Evolutionary conservation across 192 early-diverging fungal species (phyloP).

Genomic region (Haplosporangium gracile): DNA sequence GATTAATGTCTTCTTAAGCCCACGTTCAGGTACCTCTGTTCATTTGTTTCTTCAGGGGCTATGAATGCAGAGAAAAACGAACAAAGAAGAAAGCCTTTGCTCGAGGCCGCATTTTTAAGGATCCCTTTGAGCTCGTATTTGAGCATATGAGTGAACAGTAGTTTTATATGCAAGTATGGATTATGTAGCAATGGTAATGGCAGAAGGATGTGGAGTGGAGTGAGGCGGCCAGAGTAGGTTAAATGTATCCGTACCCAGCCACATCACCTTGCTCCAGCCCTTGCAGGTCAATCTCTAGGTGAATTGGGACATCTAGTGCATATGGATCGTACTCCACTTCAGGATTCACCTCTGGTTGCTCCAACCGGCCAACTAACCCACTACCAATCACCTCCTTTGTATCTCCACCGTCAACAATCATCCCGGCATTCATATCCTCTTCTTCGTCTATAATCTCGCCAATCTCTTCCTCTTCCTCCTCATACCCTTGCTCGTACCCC

Average conservation of each 20-base stretch:
- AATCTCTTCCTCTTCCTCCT: constrained; percentile 8
- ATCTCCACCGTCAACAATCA: neutral
- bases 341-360: neutral
- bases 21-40: no score
- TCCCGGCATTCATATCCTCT: neutral
- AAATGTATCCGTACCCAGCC: constrained; percentile 22
- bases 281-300: constrained; percentile 48
- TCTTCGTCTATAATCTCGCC: constrained; percentile 1
- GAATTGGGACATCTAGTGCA: constrained; percentile 50
- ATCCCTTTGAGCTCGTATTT: no score
- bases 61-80: no score
- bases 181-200: neutral
- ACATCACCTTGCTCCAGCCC: constrained; percentile 37
- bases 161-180: neutral
- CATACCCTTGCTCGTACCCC: constrained; percentile 5
- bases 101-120: no score
- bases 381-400: neutral
- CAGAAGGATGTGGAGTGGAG: neutral
- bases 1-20: no score
- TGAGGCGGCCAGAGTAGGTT: neutral
- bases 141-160: no score
- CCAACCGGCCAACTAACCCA: neutral
- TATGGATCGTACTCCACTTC: constrained; percentile 36
- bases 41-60: no score
- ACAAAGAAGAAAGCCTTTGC: no score